Evolutionary conservation across 2,329 filamentous ascomycete species (phyloP).

Genomic region (Fusarium tuaranense): DNA sequence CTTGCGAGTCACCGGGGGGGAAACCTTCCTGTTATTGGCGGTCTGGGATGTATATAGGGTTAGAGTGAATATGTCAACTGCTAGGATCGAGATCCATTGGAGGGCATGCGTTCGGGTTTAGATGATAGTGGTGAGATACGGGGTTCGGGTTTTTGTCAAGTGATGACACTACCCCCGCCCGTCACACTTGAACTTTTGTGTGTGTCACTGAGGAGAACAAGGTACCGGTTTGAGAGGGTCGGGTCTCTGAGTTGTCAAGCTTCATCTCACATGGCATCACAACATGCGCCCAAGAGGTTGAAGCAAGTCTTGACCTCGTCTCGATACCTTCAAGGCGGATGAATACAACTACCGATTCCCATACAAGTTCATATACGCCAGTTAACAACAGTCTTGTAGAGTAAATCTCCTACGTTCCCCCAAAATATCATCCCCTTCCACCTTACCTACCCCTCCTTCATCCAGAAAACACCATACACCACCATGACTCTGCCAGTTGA

Average conservation of each 20-base stretch:
- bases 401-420: too few species aligned
- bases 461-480: neutral
- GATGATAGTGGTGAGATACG: neutral
- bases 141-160: neutral
- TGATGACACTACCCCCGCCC: neutral
- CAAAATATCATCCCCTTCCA: neutral
- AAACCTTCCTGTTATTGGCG: neutral
- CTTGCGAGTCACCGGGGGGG: constrained; percentile 4
- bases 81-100: neutral
- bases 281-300: neutral
- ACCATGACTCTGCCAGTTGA: neutral
- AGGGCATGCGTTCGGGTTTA: neutral
- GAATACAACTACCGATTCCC: rapidly evolving
- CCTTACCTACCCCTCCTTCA: neutral
- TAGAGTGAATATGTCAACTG: neutral
- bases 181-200: neutral
- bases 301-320: neutral
- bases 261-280: neutral
- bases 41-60: neutral
- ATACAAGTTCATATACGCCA: neutral
- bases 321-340: neutral
- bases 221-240: neutral
- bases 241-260: neutral
- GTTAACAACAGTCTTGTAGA: neutral
- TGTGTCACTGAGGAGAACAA: neutral